phyloP scores from a whole-genome alignment of 805 yeast genomes.

The Tetrapisispora nanseiensis region DNA sequence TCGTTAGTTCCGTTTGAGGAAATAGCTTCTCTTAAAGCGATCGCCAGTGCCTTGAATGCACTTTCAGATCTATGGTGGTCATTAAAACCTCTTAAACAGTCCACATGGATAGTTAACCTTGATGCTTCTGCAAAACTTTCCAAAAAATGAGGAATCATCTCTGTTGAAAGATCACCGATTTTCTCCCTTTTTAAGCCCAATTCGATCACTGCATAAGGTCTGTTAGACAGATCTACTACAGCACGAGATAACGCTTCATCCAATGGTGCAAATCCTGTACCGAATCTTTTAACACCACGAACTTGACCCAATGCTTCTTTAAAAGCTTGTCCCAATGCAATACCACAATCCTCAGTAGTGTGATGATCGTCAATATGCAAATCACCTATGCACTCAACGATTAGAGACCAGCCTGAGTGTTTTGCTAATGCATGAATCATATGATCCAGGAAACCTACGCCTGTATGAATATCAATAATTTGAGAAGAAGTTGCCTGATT shows the following conservation, averaged over 20 bases:
- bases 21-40: slow-evolving; percentile 82
- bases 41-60: slow-evolving; percentile 92
- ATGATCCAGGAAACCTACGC: slow-evolving; percentile 92
- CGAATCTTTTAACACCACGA: slow-evolving; percentile 86
- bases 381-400: slow-evolving; percentile 88
- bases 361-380: slow-evolving; percentile 96
- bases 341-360: slow-evolving; percentile 90
- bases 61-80: slow-evolving; percentile 95
- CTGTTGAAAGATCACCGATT: slow-evolving; percentile 84
- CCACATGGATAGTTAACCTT: slow-evolving; percentile 85
- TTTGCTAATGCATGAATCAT: slow-evolving; percentile 96
- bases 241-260: slow-evolving; percentile 95
- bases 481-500: slow-evolving; percentile 63
- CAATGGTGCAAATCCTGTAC: slow-evolving; percentile 86
- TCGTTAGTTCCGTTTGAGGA: slow-evolving; percentile 79
- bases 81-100: slow-evolving; percentile 84
- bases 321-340: slow-evolving; percentile 84
- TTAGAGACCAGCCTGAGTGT: slow-evolving; percentile 91
- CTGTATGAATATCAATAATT: slow-evolving; percentile 72
- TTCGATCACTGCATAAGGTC: slow-evolving; percentile 87
- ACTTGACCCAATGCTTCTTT: slow-evolving; percentile 83
- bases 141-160: slow-evolving; percentile 96
- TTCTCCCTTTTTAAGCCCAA: slow-evolving; percentile 86
- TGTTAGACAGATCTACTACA: slow-evolving; percentile 87
- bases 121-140: slow-evolving; percentile 93